A percentile compares a stretch with the other conserved stretches of the same genome.
Conservation (phyloP, 2,329 filamentous ascomycete genomes). For the Claviceps africana region DNA sequence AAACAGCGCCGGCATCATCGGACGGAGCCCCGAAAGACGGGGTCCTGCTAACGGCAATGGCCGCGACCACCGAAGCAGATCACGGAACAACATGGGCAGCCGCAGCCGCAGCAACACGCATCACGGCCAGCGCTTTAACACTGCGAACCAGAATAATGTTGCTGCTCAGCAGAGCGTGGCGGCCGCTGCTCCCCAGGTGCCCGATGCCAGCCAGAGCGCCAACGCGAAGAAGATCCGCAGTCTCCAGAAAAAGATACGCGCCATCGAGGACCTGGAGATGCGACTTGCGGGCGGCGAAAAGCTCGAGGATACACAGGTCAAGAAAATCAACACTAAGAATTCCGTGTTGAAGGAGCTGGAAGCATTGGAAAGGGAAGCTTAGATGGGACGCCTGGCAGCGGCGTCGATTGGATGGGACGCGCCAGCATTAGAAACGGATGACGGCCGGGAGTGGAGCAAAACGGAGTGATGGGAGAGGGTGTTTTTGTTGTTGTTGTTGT, state of each 20-base stretch:
- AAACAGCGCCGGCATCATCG: constrained; percentile 22
- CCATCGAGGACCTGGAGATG: constrained; percentile 98
- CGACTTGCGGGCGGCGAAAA: constrained; percentile 87
- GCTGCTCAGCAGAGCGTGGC: constrained; percentile 22
- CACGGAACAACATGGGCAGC: constrained; percentile 35
- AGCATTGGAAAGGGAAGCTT: constrained; percentile 27
- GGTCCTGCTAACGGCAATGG: constrained; percentile 22
- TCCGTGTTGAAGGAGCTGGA: constrained; percentile 73
- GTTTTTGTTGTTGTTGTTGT: too few species aligned
- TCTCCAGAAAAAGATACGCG: constrained; percentile 90
- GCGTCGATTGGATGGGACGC: background rate
- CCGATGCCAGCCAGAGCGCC: constrained; percentile 43
- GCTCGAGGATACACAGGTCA: constrained; percentile 93
- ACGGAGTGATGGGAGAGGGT: too few species aligned
- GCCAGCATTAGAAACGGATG: too few species aligned
- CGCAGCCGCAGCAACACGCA: constrained; percentile 41
- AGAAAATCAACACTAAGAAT: constrained; percentile 89
- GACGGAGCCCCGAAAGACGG: constrained; percentile 54
- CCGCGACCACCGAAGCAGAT: constrained; percentile 42
- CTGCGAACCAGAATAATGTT: constrained; percentile 13
- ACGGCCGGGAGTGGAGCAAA: too few species aligned
- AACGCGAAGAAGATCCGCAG: constrained; percentile 89
- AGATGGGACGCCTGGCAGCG: background rate
- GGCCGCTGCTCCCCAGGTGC: constrained; percentile 24
- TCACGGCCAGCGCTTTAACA: constrained; percentile 20